Conservation (phyloP, 1,139 yeast genomes). For the Yamadazyma atmosphaerica region DNA sequence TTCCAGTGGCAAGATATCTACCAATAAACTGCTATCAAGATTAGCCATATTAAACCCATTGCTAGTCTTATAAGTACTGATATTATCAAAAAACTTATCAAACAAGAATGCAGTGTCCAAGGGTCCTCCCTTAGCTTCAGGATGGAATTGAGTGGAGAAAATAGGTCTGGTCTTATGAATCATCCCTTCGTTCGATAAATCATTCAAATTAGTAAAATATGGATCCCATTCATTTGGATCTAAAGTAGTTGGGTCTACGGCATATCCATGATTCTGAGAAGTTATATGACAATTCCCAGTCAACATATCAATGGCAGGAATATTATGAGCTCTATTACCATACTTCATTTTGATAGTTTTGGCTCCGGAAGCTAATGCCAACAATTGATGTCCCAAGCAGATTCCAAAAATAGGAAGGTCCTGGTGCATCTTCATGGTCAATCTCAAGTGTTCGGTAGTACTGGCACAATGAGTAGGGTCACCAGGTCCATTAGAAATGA, state of each 20-base stretch:
- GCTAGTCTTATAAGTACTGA: conserved; percentile 53
- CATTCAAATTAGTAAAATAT: conserved; percentile 89
- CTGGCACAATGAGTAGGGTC: conserved; percentile 92
- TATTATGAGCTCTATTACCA: conserved; percentile 98
- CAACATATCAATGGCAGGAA: conserved; percentile 87
- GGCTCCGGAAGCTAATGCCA: conserved; percentile 94
- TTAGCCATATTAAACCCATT: conserved; percentile 47
- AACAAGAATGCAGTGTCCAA: conserved; percentile 86
- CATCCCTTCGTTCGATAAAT: conserved; percentile 97
- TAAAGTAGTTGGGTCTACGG: conserved; percentile 82
- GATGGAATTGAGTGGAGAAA: conserved; percentile 96
- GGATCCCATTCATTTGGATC: conserved; percentile 71
- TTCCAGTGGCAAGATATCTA: conserved; percentile 81
- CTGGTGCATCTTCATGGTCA: conserved; percentile 61
- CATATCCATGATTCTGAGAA: conserved; percentile 98
- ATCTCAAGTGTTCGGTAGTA: conserved; percentile 73
- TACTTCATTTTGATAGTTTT: conserved; percentile 89
- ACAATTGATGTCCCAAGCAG: conserved; percentile 94
- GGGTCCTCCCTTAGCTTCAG: conserved; percentile 99
- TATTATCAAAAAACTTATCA: conserved; percentile 80
- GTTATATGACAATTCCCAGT: conserved; percentile 96
- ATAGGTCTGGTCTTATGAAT: conserved; percentile 82
- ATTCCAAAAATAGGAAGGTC: conserved; percentile 94
- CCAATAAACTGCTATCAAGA: conserved; percentile 58
- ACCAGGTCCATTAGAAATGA: conserved; percentile 97